Evolutionary conservation across 306 rosid genomes (phyloP), one percentile per base, ranked within the genome.

Genomic region (Adenanthera pavonina): DNA sequence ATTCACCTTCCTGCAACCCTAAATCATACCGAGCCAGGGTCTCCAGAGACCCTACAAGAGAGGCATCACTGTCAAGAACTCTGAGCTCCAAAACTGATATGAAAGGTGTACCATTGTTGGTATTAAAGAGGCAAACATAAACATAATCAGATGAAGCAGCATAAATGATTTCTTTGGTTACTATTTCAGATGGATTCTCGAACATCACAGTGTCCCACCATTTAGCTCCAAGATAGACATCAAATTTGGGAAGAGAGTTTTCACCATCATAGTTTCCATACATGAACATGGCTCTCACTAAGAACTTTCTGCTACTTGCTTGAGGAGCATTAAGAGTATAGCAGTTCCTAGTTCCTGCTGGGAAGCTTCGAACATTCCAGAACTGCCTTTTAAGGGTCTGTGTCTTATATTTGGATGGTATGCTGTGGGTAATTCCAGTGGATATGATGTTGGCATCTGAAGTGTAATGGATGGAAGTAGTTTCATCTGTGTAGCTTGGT

Each of bases 291-390:
- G 89, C 86, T 57, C 87, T 80, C 35, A 86, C 59, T 15, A 86
- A 64, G 69, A 71, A 80, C 40, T 83, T 86, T 0, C 71, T 83
- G 82, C 57, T 68, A 15, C 83, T 66, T 65, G 75, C 86, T 41
- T 76, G 82, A 33, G 89, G 61, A 76, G 46, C 84, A 44, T 14
- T 19, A 43, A 86, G 74, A 43, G 86, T 80, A 44, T 80, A 83
- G 74, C 86, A 86, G 70, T 86, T 83, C 44, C 89, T 86, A 0
- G 74, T 65, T 75, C 82, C 84, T 76, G 10, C 69, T 3, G 82
- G 82, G 80, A 86, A 86, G 53, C 86, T 86, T 80, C 84, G 80
- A 15, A 86, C 86, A 54, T 86, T 86, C 89, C 84, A 83, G 46
- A 86, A 83, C 51, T 71, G 89, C 14, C 49, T 86, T 15, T 38